A percentile compares a stretch with the other conserved stretches of the same genome.
phyloP scores from a whole-genome alignment of 768 basidiomycete genomes.

The Boletus sp. region DNA sequence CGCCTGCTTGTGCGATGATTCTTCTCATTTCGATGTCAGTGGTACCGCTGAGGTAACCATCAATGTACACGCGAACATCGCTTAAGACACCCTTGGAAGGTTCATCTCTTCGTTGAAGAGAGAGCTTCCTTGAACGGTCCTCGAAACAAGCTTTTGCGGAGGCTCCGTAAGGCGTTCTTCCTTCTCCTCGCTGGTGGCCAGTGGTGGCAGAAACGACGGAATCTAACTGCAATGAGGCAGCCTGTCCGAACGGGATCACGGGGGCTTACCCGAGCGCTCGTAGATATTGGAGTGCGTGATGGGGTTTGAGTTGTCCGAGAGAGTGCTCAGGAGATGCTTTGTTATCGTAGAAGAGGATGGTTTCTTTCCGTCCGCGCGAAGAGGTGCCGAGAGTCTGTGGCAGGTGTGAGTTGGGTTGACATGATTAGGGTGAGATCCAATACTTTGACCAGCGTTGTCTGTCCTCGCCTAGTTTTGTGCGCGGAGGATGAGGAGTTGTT shows the following conservation, averaged over 20 bases:
- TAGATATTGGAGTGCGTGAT: constrained; percentile 71
- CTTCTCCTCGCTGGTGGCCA: constrained; percentile 66
- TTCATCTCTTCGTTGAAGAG: constrained; percentile 23
- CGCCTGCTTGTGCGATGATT: constrained; percentile 63
- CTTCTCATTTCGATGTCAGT: constrained; percentile 81
- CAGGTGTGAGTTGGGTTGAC: not conserved
- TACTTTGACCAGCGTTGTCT: constrained; percentile 19
- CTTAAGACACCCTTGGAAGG: constrained; percentile 27
- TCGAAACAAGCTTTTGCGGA: constrained; percentile 38
- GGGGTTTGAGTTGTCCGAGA: constrained; percentile 66
- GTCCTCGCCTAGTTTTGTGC: constrained; percentile 16
- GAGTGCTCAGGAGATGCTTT: constrained; percentile 56
- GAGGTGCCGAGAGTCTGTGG: constrained; percentile 28
- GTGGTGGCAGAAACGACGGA: constrained; percentile 59
- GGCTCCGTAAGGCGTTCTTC: constrained; percentile 22
- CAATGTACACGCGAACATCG: constrained; percentile 61
- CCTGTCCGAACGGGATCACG: not conserved
- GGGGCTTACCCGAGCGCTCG: constrained; percentile 53
- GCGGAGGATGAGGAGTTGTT: constrained; percentile 7
- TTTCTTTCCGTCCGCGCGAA: constrained; percentile 30
- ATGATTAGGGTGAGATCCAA: not conserved
- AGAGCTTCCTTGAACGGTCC: constrained; percentile 47
- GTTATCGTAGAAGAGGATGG: constrained; percentile 48
- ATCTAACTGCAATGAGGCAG: constrained; percentile 36
- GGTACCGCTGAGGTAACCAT: constrained; percentile 65